Conservation (phyloP, 139 green algal genomes). For the Mesotaenium endlicherianum region DNA sequence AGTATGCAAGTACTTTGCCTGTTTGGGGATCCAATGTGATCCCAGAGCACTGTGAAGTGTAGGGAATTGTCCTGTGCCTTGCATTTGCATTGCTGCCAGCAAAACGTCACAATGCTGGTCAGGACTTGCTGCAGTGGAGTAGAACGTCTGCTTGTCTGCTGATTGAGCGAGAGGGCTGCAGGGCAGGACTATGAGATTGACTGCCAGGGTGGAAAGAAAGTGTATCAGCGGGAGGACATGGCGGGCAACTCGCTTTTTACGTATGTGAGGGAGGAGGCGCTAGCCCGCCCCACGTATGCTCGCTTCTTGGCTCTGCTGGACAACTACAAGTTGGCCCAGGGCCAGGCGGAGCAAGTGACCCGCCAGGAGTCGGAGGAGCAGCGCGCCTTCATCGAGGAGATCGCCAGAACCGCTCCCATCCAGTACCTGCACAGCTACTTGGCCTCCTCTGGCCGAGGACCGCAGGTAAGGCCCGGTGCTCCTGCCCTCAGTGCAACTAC, state of each 20-base stretch:
- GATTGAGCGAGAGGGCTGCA: too few relatives aligned
- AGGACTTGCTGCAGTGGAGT: too few relatives aligned
- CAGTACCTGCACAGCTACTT: conserved; percentile 60
- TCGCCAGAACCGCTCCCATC: conserved; percentile 54
- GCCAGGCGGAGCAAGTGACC: neutral
- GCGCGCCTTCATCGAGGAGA: conserved; percentile 60
- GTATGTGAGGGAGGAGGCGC: conserved; percentile 53
- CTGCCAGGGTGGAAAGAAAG: neutral
- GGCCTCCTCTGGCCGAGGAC: conserved; percentile 21
- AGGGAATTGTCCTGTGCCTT: too few relatives aligned
- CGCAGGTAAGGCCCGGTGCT: neutral
- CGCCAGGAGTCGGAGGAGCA: neutral
- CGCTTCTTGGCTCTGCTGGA: conserved; percentile 67
- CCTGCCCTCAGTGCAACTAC: neutral
- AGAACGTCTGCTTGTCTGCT: too few relatives aligned
- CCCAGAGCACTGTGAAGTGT: too few relatives aligned
- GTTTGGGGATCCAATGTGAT: too few relatives aligned
- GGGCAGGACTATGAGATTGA: too few relatives aligned
- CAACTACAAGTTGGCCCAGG: conserved; percentile 56
- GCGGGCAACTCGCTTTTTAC: conserved; percentile 54
- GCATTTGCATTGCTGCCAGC: too few relatives aligned
- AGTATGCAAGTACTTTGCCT: too few relatives aligned
- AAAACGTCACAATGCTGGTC: too few relatives aligned
- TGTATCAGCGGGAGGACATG: neutral
- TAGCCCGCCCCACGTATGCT: conserved; percentile 57